Percentiles rank a stretch among this genome's conserved stretches.
phyloP scores from a whole-genome alignment of 495 filamentous ascomycete species.

The Amorphotheca resinae region DNA sequence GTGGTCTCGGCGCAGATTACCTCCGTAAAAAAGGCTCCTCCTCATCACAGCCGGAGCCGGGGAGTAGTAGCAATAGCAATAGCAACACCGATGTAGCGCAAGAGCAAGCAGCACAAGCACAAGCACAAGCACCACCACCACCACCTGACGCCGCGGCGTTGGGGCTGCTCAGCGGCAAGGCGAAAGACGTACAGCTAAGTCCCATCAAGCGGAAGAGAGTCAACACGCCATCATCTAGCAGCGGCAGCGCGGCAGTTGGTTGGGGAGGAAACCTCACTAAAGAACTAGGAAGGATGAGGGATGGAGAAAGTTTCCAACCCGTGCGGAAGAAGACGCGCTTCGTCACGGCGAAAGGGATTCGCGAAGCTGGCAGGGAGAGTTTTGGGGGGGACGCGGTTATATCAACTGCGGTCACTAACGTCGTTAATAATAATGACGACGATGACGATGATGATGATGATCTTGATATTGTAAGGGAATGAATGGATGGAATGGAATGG shows the following conservation, averaged over 20 bases:
- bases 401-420: conserved; percentile 24
- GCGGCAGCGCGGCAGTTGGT: conserved; percentile 25
- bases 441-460: conserved; percentile 18
- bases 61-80: too few relatives aligned
- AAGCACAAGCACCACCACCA: too few relatives aligned
- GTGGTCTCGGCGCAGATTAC: conserved; percentile 66
- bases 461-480: conserved; percentile 39
- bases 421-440: conserved; percentile 34
- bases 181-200: conserved; percentile 50
- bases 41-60: neutral
- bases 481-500: too few relatives aligned
- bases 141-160: conserved; percentile 36
- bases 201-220: conserved; percentile 60
- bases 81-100: neutral
- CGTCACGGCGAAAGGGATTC: conserved; percentile 62
- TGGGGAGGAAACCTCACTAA: conserved; percentile 35
- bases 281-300: conserved; percentile 40
- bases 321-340: conserved; percentile 73
- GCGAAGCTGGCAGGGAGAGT: conserved; percentile 65
- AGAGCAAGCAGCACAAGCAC: neutral
- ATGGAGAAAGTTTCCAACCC: conserved; percentile 37
- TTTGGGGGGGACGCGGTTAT: conserved; percentile 39
- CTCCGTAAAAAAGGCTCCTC: conserved; percentile 34
- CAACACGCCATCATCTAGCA: conserved; percentile 25
- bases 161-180: conserved; percentile 44